A percentile compares a stretch with the other conserved stretches of the same genome.
Conservation (phyloP, 305 asterid species). For the Solanum hybrid region DNA sequence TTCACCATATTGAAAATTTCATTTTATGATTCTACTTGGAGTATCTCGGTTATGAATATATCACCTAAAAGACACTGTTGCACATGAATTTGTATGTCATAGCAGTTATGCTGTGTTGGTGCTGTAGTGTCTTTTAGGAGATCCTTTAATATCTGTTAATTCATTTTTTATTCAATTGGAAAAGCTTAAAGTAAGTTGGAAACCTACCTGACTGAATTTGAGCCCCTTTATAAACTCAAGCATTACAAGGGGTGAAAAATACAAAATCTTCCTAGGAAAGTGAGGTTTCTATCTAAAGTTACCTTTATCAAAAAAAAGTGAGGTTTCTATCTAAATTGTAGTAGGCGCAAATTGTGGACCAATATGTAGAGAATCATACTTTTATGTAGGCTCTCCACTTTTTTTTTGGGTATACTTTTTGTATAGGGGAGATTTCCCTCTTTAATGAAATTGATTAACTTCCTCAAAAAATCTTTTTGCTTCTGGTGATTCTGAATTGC, state of each 20-base stretch:
- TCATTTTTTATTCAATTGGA: neutral
- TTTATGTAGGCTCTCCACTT: neutral
- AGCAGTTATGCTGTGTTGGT: neutral
- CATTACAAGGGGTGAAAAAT: neutral
- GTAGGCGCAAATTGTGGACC: neutral
- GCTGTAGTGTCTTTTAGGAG: neutral
- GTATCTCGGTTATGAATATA: neutral
- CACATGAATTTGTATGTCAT: neutral
- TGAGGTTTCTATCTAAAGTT: neutral
- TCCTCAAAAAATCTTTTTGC: neutral
- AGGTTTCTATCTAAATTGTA: neutral
- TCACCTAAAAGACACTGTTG: neutral
- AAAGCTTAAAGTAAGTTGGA: neutral
- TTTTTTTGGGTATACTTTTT: neutral
- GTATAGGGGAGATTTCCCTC: neutral
- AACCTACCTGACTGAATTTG: neutral
- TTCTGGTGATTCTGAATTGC: neutral
- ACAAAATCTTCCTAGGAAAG: neutral
- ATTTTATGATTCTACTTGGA: neutral
- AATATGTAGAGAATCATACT: neutral
- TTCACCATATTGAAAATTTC: neutral
- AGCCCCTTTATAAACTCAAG: neutral
- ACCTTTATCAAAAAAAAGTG: neutral
- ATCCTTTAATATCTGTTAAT: neutral
- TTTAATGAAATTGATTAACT: neutral